Percentiles rank a stretch among this genome's conserved stretches.
These are phyloP conservation scores for Achaetomiella virescens DNA, from an alignment of 495 filamentous ascomycete species.

Conservation along the genomic window DNA sequence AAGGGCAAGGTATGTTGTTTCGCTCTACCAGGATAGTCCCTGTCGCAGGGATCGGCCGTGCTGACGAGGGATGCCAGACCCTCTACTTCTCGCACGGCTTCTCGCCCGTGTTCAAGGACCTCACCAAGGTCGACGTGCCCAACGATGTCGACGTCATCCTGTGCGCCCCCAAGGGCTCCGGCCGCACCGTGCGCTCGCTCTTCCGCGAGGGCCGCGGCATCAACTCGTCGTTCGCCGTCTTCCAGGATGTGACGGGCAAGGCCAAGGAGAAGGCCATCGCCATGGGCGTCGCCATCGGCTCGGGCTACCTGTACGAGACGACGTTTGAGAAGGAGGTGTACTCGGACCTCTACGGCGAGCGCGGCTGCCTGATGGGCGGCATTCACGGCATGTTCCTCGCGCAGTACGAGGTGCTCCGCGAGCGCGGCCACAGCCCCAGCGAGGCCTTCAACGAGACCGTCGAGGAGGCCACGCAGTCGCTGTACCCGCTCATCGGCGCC, in stretches of 20 bases:
- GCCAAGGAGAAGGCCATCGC: slow-evolving; percentile 98
- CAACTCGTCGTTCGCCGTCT: slow-evolving; percentile 98
- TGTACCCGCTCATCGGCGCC: slow-evolving; percentile 92
- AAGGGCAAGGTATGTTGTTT: slow-evolving; percentile 76
- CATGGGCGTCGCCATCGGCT: slow-evolving; percentile 91
- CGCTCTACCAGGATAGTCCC: not conserved
- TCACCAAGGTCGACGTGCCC: slow-evolving; percentile 97
- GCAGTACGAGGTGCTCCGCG: slow-evolving; percentile 99
- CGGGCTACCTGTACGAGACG: slow-evolving; percentile 98
- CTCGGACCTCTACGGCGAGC: slow-evolving; percentile 98
- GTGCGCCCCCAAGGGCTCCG: slow-evolving; percentile 96
- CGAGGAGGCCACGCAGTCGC: slow-evolving; percentile 95
- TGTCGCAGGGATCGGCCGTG: not conserved
- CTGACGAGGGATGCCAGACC: slow-evolving; percentile 49
- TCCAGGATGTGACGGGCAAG: slow-evolving; percentile 95
- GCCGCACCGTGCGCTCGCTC: slow-evolving; percentile 93
- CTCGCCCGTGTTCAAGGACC: slow-evolving; percentile 98
- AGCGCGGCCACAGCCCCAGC: slow-evolving; percentile 91
- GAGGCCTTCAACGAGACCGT: slow-evolving; percentile 99
- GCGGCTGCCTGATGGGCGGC: slow-evolving; percentile 98
- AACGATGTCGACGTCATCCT: slow-evolving; percentile 97
- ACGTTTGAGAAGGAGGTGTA: slow-evolving; percentile 99
- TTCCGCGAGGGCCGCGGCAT: slow-evolving; percentile 98
- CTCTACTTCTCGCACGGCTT: slow-evolving; percentile 99
- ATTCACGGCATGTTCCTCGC: slow-evolving; percentile 99